Base-by-base conservation (phyloP, 768 basidiomycete species). In the Mycena belliarum region DNA sequence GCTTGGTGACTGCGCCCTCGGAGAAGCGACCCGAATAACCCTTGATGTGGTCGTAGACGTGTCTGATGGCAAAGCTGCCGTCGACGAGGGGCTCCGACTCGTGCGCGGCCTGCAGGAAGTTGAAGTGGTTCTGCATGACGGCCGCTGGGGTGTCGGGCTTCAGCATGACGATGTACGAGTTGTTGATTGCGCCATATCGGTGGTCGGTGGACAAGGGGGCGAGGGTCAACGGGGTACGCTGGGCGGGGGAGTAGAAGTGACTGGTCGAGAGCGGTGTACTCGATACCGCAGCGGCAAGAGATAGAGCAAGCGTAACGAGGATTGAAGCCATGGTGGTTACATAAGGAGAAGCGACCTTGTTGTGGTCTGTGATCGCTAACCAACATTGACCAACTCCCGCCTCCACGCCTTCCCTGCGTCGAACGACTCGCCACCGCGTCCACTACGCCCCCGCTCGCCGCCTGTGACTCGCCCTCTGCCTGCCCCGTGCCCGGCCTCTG, bases 161-260 rank as follows among this genome's bases (percentile, higher is more conserved):
- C 62, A 98, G 79, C 70, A 94, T 82, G 71, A 98, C 84, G 61
- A 98, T 93, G 77, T 98, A 98, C n/a, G 92, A 91, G 79, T 95
- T 89, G 76, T 89, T 87, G 70, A 95, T 76, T 55, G 83, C 77
- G 49, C 87, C 85, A 73, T 90, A 85, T 52, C 84, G 82, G 67
- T 89, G 86, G 60, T 83, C 75, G 35, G 76, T 80, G 52, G 81
- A 61, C 49, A 91, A 73, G 28, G 89, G 89, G 10, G 89, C 90
- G 46, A 85, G 70, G 16, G 76, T 63, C 38, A 88, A 68, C 42
- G 81, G 75, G 23, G 80, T 73, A 44, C 78, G 77, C 38, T 68
- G 63, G 16, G 63, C 8, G 33, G 60, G 33, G 41, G 49, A n/a
- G 48, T 57, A 58, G 53, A 54, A 60, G 55, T 75, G 68, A 58